Conservation (phyloP, 2,329 filamentous ascomycete species). For the Sclerotinia trifoliorum region DNA sequence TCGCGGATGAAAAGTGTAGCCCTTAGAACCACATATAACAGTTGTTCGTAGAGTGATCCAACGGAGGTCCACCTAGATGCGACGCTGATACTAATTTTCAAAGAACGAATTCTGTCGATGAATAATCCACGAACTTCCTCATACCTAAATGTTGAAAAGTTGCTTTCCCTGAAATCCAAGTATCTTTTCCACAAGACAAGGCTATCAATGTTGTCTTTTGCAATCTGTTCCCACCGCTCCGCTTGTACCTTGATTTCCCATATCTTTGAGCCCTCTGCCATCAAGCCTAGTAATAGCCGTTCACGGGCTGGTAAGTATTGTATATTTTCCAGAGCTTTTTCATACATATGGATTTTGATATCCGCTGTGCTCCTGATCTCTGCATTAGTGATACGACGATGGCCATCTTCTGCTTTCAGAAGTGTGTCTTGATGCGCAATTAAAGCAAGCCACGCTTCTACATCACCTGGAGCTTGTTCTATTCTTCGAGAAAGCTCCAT, state of each 20-base stretch:
- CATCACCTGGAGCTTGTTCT: slow-evolving; percentile 63
- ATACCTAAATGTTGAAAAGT: slow-evolving; percentile 64
- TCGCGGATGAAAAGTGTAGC: slow-evolving; percentile 73
- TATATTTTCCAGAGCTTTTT: slow-evolving; percentile 68
- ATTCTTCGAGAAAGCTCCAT: slow-evolving; percentile 63
- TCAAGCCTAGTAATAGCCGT: slow-evolving; percentile 63
- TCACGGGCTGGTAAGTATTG: slow-evolving; percentile 50
- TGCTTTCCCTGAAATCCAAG: slow-evolving; percentile 70
- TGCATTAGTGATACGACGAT: slow-evolving; percentile 52
- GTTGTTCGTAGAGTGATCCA: slow-evolving; percentile 40
- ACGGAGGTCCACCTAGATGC: background rate
- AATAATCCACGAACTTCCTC: slow-evolving; percentile 63
- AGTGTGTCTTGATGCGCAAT: slow-evolving; percentile 74
- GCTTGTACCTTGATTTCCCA: slow-evolving; percentile 66
- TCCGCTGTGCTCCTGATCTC: slow-evolving; percentile 71
- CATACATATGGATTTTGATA: slow-evolving; percentile 76
- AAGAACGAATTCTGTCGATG: slow-evolving; percentile 55
- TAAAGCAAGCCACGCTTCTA: slow-evolving; percentile 74
- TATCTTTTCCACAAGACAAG: slow-evolving; percentile 71
- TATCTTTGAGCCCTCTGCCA: slow-evolving; percentile 70
- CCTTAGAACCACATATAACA: slow-evolving; percentile 71
- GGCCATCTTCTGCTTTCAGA: slow-evolving; percentile 51
- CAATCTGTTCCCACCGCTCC: slow-evolving; percentile 63
- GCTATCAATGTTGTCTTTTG: slow-evolving; percentile 55
- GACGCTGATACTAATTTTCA: slow-evolving; percentile 34